Base-by-base conservation (phyloP, 1,284 basidiomycete species). In the Ustilago tritici region DNA sequence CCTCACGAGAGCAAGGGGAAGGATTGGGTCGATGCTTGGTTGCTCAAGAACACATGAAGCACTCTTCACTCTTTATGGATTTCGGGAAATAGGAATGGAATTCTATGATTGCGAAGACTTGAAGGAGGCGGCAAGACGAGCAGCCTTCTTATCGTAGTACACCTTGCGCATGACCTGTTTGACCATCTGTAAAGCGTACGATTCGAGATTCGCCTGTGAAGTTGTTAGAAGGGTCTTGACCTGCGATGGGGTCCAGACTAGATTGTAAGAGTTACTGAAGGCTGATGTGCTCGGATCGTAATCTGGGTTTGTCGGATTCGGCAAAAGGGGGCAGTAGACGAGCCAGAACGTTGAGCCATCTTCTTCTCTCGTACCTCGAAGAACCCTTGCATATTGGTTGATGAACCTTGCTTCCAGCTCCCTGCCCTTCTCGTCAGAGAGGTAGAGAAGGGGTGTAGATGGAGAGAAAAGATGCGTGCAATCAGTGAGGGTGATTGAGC, bases 241-340 rank as follows among this genome's bases (percentile, higher is more conserved):
- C 65, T 85, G 80, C 15, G 77, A 72, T 2, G 81, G 76, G 9
- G 79, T 82, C 83, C 83, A 85, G 17, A 85, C 79, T 28, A 85
- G 70, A 54, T 85, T 85, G 57, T 85, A 85, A 53, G 81, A 83
- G 35, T 81, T 85, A 59, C 80, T 83, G 61, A 83, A 83, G 19
- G 55, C 15, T 2, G 79, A 56, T 8, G 70, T 76, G 55, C 76
- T 78, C 23, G 83, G 83, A 55, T 84, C 82, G 65, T 82, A 84
- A 12, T 56, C 70, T 1, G 79, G 67, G 56, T 82, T 77, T 2
- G 35, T 63, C 19, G 71, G 47, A 47, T 82, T 79, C 9, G 83
- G 83, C 46, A 84, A 56, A 19, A 84, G 47, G 2, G 83, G 83
- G 46, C 82, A 84, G 61, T 84, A 84, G 56, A 84, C 59, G 19